Base-by-base conservation (phyloP, 2,329 filamentous ascomycete genomes). In the Alternaria brassicicola region DNA sequence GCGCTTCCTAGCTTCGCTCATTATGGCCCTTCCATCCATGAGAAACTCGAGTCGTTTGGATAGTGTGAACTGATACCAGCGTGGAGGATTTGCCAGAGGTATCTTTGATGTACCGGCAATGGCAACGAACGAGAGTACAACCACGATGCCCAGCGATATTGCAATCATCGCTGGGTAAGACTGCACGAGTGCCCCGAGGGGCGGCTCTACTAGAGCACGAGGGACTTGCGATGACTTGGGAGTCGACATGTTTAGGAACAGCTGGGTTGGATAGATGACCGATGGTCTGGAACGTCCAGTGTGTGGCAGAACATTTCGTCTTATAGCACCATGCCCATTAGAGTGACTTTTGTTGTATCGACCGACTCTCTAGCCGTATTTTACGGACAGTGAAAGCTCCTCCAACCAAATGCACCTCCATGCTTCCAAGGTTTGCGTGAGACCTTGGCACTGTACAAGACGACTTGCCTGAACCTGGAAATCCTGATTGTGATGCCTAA, bases 81-180 rank as follows among this genome's bases (percentile, higher is more conserved):
- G 19, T 31, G 52, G 52, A 30, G 28, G 21, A 6, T 55, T 55
- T n/a, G 41, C 51, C 2, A 46, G 17, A 4, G 51, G 51, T 3
- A 7, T 13, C 26, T 30, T 46, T 6, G 41, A 6, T 28, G 3
- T 28, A 19, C 19, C 13, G 31, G 15, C 23, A 2, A 26, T 17
- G 10, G 17, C n/a, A 8, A 28, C 21, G 13, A 30, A 3, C 4
- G 39, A 43, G 4, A 52, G 19, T 6, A 52, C 9, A 8, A 2
- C 9, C 6, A 52, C 10, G 5, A 35, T 1, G 2, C 25, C 49
- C 1, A 52, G 28, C 0, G 28, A 33, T 8, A 52, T 33, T 3
- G 49, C 25, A 1, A 4, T 15, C 1, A 21, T 13, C 10, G 19
- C 17, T 23, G 28, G 10, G 4, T 26, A 33, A 13, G 38, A 6